Evolutionary conservation across 1,284 basidiomycete genomes (phyloP), one percentile per base, ranked within the genome.

Genomic region (Rhodotorula sp.): DNA sequence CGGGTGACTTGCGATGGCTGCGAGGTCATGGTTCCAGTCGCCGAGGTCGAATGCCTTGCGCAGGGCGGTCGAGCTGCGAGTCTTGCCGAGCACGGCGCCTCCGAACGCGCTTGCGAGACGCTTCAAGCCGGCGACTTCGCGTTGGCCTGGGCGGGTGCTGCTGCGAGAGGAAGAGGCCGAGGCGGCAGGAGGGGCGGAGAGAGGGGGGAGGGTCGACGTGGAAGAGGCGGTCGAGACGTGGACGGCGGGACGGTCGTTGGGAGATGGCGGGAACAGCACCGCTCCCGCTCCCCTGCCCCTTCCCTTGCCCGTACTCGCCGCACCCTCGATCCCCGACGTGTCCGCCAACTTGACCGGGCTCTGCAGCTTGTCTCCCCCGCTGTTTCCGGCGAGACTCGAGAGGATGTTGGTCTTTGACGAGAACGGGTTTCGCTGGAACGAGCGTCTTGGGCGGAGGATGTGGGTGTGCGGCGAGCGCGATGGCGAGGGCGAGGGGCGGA

Each of bases 11-110:
- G 67, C 70, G 50, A 77, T 75, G 24, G 60, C 73, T 22, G 73
- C 70, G 30, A 77, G 73, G 63, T 77, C 75, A 28, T 72, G 67
- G 50, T 75, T 70, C 76, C 76, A 76, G 50, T 76, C 73, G 40
- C 59, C 58, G 48, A 76, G 48, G 62, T 77, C 74, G 67, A 77
- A 77, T 16, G 75, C 71, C 59, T 74, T 76, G 31, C 68, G 62
- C n/a, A 47, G 44, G 22, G 68, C 63, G 6, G 63, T 58, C 61
- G 65, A 64, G 26, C 62, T 62, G 48, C 54, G 62, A 26, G 62
- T 65, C 63, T 62, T 68, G 54, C 66, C 66, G 22, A 59, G 53
- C 31, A 54, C 22, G 7, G 55, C 53, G 16, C 60, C 59, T 16
- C 63, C 51, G 53, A 69, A 67, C 28, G 69, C 70, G 51, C 31